phyloP scores from a whole-genome alignment of 805 yeast genomes.

The Scheffersomyces amazonensis region DNA sequence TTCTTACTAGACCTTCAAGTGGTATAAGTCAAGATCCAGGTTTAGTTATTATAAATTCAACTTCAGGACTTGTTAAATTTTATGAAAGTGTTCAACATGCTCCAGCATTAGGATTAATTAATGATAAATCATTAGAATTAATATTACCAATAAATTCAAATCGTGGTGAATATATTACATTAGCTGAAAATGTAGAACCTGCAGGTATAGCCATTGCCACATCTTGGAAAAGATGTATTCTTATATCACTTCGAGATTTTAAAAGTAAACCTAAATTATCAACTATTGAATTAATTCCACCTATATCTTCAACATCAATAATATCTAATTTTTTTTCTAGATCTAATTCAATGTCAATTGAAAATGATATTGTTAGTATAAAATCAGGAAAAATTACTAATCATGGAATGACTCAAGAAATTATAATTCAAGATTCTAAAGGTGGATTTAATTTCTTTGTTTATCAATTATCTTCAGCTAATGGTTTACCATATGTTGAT shows the following conservation, averaged over 20 bases:
- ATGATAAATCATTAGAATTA: constrained; percentile 41
- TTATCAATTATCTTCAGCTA: constrained; percentile 25
- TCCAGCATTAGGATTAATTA: constrained; percentile 59
- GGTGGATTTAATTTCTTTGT: constrained; percentile 36
- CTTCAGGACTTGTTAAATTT: constrained; percentile 58
- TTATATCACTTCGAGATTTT: constrained; percentile 63
- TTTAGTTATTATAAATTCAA: constrained; percentile 58
- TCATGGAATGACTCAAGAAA: constrained; percentile 43
- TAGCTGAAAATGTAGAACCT: constrained; percentile 63
- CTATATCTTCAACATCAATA: constrained; percentile 10
- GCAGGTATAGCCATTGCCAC: constrained; percentile 74
- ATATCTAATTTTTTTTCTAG: constrained; percentile 4
- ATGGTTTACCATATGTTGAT: constrained; percentile 25
- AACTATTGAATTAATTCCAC: constrained; percentile 27
- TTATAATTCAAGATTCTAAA: constrained; percentile 44
- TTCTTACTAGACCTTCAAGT: constrained; percentile 55
- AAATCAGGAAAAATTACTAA: constrained; percentile 51
- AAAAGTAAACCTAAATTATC: constrained; percentile 57
- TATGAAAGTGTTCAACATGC: constrained; percentile 75
- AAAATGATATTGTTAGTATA: constrained; percentile 56
- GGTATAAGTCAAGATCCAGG: constrained; percentile 60
- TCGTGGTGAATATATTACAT: constrained; percentile 54
- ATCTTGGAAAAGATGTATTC: constrained; percentile 60
- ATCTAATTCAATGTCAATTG: constrained; percentile 5
- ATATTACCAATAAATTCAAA: constrained; percentile 29